These are phyloP conservation scores for Penicillium verhagenii DNA, from an alignment of 495 filamentous ascomycete genomes.

Conservation along the genomic window DNA sequence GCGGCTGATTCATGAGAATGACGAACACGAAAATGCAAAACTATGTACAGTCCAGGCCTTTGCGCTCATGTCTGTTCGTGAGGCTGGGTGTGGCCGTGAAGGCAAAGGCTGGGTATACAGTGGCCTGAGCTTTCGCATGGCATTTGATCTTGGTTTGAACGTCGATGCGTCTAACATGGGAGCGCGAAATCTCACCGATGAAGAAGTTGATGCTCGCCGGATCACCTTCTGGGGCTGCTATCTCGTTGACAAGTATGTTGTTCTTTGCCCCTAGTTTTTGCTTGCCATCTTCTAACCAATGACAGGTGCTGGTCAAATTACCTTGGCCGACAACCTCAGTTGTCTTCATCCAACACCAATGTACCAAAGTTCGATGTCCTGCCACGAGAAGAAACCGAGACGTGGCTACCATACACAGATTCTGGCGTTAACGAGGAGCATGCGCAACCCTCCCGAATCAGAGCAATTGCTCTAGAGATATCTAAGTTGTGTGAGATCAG, in stretches of 20 bases:
- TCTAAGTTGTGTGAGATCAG: constrained; percentile 88
- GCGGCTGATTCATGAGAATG: constrained; percentile 81
- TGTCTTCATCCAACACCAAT: constrained; percentile 72
- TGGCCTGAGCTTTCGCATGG: constrained; percentile 99
- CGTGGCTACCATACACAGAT: constrained; percentile 90
- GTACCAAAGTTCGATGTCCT: constrained; percentile 91
- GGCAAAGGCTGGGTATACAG: constrained; percentile 97
- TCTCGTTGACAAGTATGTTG: constrained; percentile 81
- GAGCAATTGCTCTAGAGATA: constrained; percentile 80
- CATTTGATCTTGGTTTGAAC: constrained; percentile 88
- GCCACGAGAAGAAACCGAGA: constrained; percentile 78
- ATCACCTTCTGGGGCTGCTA: constrained; percentile 99
- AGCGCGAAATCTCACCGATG: constrained; percentile 65
- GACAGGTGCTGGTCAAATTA: constrained; percentile 94
- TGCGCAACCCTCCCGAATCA: constrained; percentile 77
- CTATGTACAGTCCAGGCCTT: constrained; percentile 94
- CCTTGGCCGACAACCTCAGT: constrained; percentile 85
- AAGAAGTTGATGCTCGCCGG: constrained; percentile 82
- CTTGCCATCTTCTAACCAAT: constrained; percentile 17
- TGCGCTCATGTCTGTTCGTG: constrained; percentile 92
- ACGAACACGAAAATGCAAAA: constrained; percentile 87
- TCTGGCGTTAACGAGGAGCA: constrained; percentile 64
- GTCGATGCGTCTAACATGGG: constrained; percentile 69
- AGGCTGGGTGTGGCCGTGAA: constrained; percentile 93
- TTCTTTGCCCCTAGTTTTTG: not conserved